Base-by-base conservation (phyloP, 2,329 filamentous ascomycete genomes). In the Diplodia scrobiculata region DNA sequence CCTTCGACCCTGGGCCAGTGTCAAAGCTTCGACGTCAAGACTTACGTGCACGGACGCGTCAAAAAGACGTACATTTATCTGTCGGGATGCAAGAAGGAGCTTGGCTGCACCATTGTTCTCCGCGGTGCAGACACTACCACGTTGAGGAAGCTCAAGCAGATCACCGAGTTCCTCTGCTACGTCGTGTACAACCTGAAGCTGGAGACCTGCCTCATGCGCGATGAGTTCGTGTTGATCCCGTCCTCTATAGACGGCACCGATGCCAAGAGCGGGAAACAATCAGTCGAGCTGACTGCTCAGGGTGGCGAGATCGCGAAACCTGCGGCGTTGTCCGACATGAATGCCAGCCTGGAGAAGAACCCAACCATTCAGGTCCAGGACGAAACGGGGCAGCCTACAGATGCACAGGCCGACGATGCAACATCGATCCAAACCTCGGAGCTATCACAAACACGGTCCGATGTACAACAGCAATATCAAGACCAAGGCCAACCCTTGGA, bases 161-260 rank as follows among this genome's bases (percentile, higher is more conserved):
- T 99, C 70, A 95, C 94, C 11, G 95, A 99, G 75, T 98, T 99
- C 74, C 97, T 99, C 94, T 90, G 96, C 45, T 99, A 98, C 71
- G 96, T 99, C 21, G 93, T 98, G 13, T 99, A 99, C 79, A 99
- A 97, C 72, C 83, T 99, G 63, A 97, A 96, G 74, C 84, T 99
- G 14, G 95, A 99, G 78, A 97, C 95, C 1, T 97, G 91, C 71
- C 82, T 99, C 53, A 91, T 99, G 85, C 86, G 91, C 63, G 95
- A 99, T 75, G 93, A 96, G 72, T 96, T 92, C 71, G 90, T 96
- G 17, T 86, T 93, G 68, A 89, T 96, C 25, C 92, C 92, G 1
- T 84, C 84, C 32, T 80, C 83, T 9, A 84, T 86, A 2, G 74
- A 81, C 72, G 83, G 72, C 13, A 14, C 54, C 19, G 36, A 38